phyloP scores from a whole-genome alignment of 2,329 filamentous ascomycete species.

The Clarireedia homoeocarpa region DNA sequence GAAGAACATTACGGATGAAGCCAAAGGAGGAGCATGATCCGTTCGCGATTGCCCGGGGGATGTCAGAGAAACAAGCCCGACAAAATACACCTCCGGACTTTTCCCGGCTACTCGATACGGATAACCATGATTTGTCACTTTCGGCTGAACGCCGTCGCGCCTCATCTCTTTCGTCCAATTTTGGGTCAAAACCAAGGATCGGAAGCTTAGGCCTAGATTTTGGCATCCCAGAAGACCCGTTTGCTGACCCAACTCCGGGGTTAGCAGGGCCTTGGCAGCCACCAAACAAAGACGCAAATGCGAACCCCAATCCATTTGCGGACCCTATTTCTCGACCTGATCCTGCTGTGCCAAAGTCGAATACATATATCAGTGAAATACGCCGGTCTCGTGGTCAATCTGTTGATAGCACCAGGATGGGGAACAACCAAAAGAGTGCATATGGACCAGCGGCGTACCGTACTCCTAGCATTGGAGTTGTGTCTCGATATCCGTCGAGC shows the following conservation, averaged over 20 bases:
- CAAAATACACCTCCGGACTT: slow-evolving; percentile 19
- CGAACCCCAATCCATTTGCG: slow-evolving; percentile 9
- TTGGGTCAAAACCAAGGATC: slow-evolving; percentile 15
- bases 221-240: slow-evolving; percentile 18
- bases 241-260: slow-evolving; percentile 18
- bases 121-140: slow-evolving; percentile 23
- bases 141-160: slow-evolving; percentile 19
- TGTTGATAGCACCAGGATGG: slow-evolving; percentile 27
- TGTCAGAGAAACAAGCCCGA: slow-evolving; percentile 22
- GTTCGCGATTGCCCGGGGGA: slow-evolving; percentile 26
- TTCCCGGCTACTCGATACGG: slow-evolving; percentile 23
- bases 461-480: slow-evolving; percentile 14
- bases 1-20: slow-evolving; percentile 33
- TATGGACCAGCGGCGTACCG: slow-evolving; percentile 17
- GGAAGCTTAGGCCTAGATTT: slow-evolving; percentile 25
- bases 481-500: slow-evolving; percentile 24
- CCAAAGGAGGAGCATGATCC: slow-evolving; percentile 32
- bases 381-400: slow-evolving; percentile 43
- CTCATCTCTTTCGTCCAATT: slow-evolving; percentile 14
- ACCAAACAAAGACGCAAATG: background rate
- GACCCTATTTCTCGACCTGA: slow-evolving; percentile 22
- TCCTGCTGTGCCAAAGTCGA: slow-evolving; percentile 26
- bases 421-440: slow-evolving; percentile 23
- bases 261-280: background rate
- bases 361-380: slow-evolving; percentile 40